Evolutionary conservation across 345 rosid species (phyloP), one percentile per base, ranked within the genome.

Genomic region (Ceriops tagal): DNA sequence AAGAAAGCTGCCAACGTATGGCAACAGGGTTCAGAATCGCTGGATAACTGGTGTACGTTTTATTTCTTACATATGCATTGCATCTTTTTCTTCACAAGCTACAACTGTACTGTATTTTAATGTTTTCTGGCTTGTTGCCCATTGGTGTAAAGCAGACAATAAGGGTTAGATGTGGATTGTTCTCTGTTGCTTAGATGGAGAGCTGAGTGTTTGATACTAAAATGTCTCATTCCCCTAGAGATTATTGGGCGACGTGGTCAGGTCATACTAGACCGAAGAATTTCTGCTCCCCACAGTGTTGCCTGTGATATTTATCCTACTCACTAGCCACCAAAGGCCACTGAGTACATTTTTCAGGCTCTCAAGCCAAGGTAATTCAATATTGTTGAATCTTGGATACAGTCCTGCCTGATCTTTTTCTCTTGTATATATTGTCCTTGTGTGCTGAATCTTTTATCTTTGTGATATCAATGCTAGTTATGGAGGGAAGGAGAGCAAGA

Each of bases 301-400:
- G 16, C 49, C 49, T 43, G 18, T 13, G 49, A 43, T 43, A 13
- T 2, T 43, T 2, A 43, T 43, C 49, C 4, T 13, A 43, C 4
- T 8, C 49, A 43, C 49, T 3, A 43, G 49, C 87, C 90, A 7
- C 83, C 75, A 31, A 88, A 88, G 73, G 85, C 83, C 61, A 80
- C 89, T 13, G 82, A 86, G 62, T 88, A 88, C 73, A 82, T 86
- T 73, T 80, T 88, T 73, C 90, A 83, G 66, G 88, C 88, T 70
- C 88, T 86, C 67, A 86, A 81, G 63, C 90, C 89, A 71, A 84
- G 87, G 93, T 84, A 82, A 64, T 72, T 65, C 49, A 43, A 43
- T 43, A 15, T 15, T 13, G 18, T 43, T 43, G 49, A 43, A 43
- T 43, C 49, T 43, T 15, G 18, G 16, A 43, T 43, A 6, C 59